Percentiles rank a stretch among this genome's conserved stretches.
Conservation (phyloP, 495 filamentous ascomycete genomes). For the Cercophora scortea region DNA sequence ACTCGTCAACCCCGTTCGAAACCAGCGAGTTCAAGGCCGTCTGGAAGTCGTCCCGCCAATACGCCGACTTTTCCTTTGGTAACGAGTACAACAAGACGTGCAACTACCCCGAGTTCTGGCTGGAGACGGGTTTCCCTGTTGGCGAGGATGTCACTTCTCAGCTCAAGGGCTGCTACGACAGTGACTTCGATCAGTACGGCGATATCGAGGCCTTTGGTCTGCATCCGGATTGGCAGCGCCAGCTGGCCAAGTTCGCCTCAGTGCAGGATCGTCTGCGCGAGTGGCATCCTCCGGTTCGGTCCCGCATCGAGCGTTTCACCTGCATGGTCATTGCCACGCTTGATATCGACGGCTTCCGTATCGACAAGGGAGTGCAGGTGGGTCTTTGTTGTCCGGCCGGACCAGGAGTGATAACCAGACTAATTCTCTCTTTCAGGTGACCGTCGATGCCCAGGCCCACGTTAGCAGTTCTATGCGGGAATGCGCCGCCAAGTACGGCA, state of each 20-base stretch:
- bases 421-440: constrained; percentile 39
- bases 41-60: constrained; percentile 51
- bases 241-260: constrained; percentile 62
- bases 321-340: constrained; percentile 56
- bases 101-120: constrained; percentile 59
- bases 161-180: constrained; percentile 53
- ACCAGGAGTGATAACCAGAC: background rate
- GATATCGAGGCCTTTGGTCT: constrained; percentile 60
- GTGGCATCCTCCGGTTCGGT: constrained; percentile 53
- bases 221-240: constrained; percentile 58
- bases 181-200: constrained; percentile 64
- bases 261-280: constrained; percentile 68
- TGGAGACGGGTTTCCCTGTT: constrained; percentile 39
- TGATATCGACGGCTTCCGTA: constrained; percentile 61
- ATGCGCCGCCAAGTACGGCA: constrained; percentile 48
- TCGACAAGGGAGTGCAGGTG: constrained; percentile 56
- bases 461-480: constrained; percentile 40
- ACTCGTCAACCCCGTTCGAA: constrained; percentile 50
- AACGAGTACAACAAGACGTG: constrained; percentile 48
- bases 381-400: constrained; percentile 8
- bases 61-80: constrained; percentile 51
- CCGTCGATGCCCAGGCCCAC: constrained; percentile 53
- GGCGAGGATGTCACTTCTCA: constrained; percentile 23
- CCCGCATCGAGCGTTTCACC: constrained; percentile 53
- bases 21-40: constrained; percentile 45